Evolutionary conservation across 2,329 filamentous ascomycete genomes (phyloP).

Genomic region (Ophiocordyceps unilateralis): DNA sequence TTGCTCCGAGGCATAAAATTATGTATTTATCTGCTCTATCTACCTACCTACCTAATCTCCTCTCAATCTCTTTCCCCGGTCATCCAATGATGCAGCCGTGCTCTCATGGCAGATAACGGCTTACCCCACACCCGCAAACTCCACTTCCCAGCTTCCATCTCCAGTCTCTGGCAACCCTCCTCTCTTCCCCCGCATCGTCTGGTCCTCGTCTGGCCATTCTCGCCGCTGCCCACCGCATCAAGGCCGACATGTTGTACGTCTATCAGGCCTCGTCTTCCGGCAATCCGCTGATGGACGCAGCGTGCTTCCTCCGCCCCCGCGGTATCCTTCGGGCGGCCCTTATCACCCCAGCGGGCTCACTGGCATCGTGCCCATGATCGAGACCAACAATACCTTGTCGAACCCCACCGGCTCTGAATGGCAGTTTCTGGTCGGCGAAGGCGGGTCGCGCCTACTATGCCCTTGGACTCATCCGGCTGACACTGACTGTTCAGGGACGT

Average conservation of each 20-base stretch:
- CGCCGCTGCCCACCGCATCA: background rate
- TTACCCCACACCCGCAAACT: background rate
- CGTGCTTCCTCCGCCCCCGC: conserved; percentile 71
- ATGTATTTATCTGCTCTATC: no score
- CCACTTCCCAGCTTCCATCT: background rate
- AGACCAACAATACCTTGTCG: conserved; percentile 81
- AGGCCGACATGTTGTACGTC: conserved; percentile 11
- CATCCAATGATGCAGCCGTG: no score
- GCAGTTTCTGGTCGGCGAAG: conserved; percentile 87
- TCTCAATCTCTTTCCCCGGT: no score
- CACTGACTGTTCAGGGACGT: conserved; percentile 50
- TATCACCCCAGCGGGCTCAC: conserved; percentile 55
- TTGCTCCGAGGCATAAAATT: no score
- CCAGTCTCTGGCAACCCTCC: background rate
- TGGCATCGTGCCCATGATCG: conserved; percentile 58
- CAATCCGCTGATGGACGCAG: conserved; percentile 22
- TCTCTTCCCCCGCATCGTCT: no score
- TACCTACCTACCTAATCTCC: no score
- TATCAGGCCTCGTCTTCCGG: background rate
- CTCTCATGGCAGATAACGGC: no score
- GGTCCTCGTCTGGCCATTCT: background rate
- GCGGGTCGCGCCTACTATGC: conserved; percentile 21
- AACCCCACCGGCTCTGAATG: conserved; percentile 70
- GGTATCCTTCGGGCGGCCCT: conserved; percentile 60
- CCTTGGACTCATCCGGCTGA: background rate